Evolutionary conservation across 768 basidiomycete species (phyloP), one percentile per base, ranked within the genome.

Genomic region (Phallus indusiatus): DNA sequence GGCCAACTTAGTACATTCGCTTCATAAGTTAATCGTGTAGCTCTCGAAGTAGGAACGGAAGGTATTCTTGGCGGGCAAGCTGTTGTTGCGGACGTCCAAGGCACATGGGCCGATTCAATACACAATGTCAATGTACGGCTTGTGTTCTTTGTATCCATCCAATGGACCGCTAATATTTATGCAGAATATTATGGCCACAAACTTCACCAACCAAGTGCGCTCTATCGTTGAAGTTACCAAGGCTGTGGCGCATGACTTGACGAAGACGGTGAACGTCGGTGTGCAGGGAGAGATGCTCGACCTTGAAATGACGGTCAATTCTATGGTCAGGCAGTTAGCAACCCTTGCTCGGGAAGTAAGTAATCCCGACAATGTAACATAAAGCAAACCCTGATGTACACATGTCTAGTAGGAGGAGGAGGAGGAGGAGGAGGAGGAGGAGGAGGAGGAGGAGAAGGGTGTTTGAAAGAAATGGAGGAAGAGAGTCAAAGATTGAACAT

Each of bases 201-300:
- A 91, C 67, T 71, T 91, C 66, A 90, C 88, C 1, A 82, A 88
- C 67, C 88, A 92, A 77, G 90, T 92, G 55, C 84, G 94, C 35
- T 90, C 89, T 35, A 96, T 95, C 66, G 93, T 91, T 2, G 90
- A 92, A 66, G 88, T 82, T 56, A 88, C 86, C 47, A 85, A 80
- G 67, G 86, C 81, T 21, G 85, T 87, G 52, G 91, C 93, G 1
- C 74, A 82, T 18, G 92, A 95, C 69, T 72, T 96, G 51, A 81
- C 78, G 64, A 85, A 89, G 67, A 82, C 84, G 28, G 93, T 95
- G 67, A 83, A 91, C 62, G 93, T 95, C 59, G 90, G 94, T 65
- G 94, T 94, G 12, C 87, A 92, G 65, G 94, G 94, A 49, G 94
- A 97, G 74, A 94, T 97, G 82, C 80, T 93, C 16, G 87, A 88